phyloP scores from a whole-genome alignment of 1,284 basidiomycete genomes.

The Xanthoconium separans region DNA sequence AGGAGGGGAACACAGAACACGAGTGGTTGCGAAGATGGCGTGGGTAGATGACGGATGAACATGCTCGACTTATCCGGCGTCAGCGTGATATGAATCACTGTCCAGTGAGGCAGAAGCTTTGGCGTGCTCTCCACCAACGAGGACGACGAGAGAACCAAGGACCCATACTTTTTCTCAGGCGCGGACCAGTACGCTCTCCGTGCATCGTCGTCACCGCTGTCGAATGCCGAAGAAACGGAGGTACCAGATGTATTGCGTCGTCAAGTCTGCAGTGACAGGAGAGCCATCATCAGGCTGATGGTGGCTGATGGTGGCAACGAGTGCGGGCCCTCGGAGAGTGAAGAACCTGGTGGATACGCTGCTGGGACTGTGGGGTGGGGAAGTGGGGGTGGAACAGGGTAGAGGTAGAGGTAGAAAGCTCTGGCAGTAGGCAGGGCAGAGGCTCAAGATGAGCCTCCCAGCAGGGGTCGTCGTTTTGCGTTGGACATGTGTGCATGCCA shows the following conservation, averaged over 20 bases:
- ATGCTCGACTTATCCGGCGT: conserved; percentile 82
- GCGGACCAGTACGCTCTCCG: conserved; percentile 34
- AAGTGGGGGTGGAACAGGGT: no score
- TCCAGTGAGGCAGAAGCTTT: conserved; percentile 78
- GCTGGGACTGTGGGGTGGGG: no score
- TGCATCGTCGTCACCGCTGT: conserved; percentile 36
- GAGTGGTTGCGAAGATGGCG: conserved; percentile 56
- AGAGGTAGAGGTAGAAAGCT: no score
- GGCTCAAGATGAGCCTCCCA: no score
- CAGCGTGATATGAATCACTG: conserved; percentile 80
- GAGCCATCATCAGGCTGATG: no score
- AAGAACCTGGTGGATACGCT: no score
- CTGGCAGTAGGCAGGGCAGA: no score
- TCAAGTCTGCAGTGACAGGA: conserved; percentile 26
- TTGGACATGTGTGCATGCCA: no score
- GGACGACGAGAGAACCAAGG: conserved; percentile 21
- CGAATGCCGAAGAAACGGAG: conserved; percentile 22
- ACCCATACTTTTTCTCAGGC: conserved; percentile 38
- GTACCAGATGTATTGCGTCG: conserved; percentile 5
- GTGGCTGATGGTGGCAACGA: no score
- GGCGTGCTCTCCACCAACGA: conserved; percentile 24
- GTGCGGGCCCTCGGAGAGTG: no score
- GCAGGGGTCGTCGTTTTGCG: no score
- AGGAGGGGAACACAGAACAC: conserved; percentile 90
- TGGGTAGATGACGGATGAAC: conserved; percentile 80